A percentile compares a stretch with the other conserved stretches of the same genome.
phyloP scores from a whole-genome alignment of 2,329 filamentous ascomycete species.

The Plectosphaerella plurivora region DNA sequence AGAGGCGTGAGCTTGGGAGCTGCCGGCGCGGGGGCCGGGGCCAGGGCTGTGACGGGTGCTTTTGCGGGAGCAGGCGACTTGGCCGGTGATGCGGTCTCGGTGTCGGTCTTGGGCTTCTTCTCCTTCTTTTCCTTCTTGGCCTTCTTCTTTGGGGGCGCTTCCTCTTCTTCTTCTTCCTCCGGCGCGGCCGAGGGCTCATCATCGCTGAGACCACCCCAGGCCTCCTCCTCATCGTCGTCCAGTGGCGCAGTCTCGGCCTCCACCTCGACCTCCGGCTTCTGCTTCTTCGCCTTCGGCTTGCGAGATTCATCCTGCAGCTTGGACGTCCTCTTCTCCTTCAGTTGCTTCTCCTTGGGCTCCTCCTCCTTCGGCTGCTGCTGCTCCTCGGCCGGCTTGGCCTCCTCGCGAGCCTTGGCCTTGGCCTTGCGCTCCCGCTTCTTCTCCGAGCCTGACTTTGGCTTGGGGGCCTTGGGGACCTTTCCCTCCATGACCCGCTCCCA shows the following conservation, averaged over 20 bases:
- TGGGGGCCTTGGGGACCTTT: conserved; percentile 46
- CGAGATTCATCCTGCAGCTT: neutral
- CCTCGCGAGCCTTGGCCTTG: conserved; percentile 12
- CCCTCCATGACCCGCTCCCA: conserved; percentile 79
- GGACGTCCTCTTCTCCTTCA: conserved; percentile 19
- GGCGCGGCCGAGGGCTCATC: conserved; percentile 9
- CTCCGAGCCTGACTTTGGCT: conserved; percentile 13
- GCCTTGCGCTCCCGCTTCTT: conserved; percentile 23
- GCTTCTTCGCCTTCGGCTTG: conserved; percentile 7
- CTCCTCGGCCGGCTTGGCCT: conserved; percentile 19
- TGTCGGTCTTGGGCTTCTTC: conserved; percentile 14
- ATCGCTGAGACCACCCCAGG: conserved; percentile 1
- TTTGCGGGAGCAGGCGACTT: neutral
- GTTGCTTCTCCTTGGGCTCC: conserved; percentile 18
- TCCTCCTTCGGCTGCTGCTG: conserved; percentile 7
- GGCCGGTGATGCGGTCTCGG: neutral
- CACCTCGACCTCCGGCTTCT: conserved; percentile 12
- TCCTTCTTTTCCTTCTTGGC: conserved; percentile 32
- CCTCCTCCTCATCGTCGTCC: conserved; percentile 7
- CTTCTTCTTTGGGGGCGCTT: conserved; percentile 16
- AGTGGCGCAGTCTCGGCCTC: conserved; percentile 16
- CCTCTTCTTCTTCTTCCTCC: conserved; percentile 19
- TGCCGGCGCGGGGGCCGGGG: conserved; percentile 10
- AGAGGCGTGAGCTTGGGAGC: conserved; percentile 76
- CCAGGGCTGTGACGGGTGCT: neutral